These are phyloP conservation scores for Aspergillus ochraceoroseus DNA, from an alignment of 2,329 filamentous ascomycete genomes.

Conservation along the genomic window DNA sequence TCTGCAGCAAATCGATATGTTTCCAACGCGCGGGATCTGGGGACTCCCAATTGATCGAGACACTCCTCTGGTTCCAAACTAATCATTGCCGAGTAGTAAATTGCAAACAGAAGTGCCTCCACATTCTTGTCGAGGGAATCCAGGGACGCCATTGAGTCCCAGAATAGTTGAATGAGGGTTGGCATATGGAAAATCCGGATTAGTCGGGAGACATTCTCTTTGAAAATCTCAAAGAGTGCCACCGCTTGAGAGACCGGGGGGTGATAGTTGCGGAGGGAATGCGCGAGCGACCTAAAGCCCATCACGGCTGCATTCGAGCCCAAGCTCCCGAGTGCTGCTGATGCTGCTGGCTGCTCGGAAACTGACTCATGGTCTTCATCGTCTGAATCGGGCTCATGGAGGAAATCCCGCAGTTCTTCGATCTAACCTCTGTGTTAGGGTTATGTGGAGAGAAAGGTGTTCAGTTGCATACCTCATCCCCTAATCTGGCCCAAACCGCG, in stretches of 20 bases:
- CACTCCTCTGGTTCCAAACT: slow-evolving; percentile 50
- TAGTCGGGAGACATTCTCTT: slow-evolving; percentile 46
- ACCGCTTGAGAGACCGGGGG: slow-evolving; percentile 32
- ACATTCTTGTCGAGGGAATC: slow-evolving; percentile 47
- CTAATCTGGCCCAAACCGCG: slow-evolving; percentile 57
- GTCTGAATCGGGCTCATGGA: slow-evolving; percentile 40
- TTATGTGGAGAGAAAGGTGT: background rate
- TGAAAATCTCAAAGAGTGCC: slow-evolving; percentile 18
- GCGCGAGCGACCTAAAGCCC: slow-evolving; percentile 50
- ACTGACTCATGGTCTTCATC: slow-evolving; percentile 31
- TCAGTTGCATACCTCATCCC: slow-evolving; percentile 48
- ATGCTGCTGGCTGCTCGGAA: no score
- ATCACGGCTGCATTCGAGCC: slow-evolving; percentile 38
- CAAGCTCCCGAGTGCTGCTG: slow-evolving; percentile 46
- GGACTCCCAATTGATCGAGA: slow-evolving; percentile 42
- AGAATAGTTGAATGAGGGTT: slow-evolving; percentile 45
- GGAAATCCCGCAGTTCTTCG: slow-evolving; percentile 54
- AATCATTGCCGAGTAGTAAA: slow-evolving; percentile 55
- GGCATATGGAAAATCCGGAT: slow-evolving; percentile 54
- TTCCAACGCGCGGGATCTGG: slow-evolving; percentile 43
- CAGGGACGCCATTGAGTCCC: slow-evolving; percentile 45
- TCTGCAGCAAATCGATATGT: slow-evolving; percentile 56
- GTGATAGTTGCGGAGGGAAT: slow-evolving; percentile 51
- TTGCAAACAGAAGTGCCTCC: slow-evolving; percentile 54
- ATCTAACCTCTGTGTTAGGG: slow-evolving; percentile 44